phyloP scores from a whole-genome alignment of 257 asterid genomes.

The Solanum dulcamara region DNA sequence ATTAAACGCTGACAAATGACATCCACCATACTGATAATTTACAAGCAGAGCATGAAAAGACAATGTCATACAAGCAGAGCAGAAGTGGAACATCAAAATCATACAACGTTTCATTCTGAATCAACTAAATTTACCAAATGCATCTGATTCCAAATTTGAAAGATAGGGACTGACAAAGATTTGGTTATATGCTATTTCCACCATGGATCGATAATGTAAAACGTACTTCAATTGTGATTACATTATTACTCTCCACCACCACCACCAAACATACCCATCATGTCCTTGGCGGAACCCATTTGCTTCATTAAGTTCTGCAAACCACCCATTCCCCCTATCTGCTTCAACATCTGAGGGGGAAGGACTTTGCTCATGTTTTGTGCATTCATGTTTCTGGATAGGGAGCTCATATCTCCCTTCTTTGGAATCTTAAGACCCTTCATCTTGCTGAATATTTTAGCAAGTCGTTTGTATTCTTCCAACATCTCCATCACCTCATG shows the following conservation, averaged over 20 bases:
- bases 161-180: not conserved
- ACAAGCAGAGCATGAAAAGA: not conserved
- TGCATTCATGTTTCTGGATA: constrained; percentile 72
- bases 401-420: constrained; percentile 88
- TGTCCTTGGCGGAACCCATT: constrained; percentile 73
- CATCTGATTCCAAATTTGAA: not conserved
- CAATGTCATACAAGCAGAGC: not conserved
- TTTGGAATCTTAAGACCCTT: constrained; percentile 94
- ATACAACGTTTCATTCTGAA: not conserved
- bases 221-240: not conserved
- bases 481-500: constrained; percentile 87
- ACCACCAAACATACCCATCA: constrained; percentile 98
- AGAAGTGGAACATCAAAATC: not conserved
- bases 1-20: not conserved
- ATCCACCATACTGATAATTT: not conserved
- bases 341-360: constrained; percentile 90
- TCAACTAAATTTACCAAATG: not conserved
- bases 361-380: constrained; percentile 93
- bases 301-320: constrained; percentile 88
- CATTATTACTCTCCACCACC: constrained; percentile 39
- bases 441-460: constrained; percentile 95
- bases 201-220: not conserved
- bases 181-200: not conserved
- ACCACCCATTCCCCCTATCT: constrained; percentile 94
- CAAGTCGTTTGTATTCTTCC: constrained; percentile 87